Base-by-base conservation (phyloP, 2,329 filamentous ascomycete genomes). In the Xylariaceae sp. region DNA sequence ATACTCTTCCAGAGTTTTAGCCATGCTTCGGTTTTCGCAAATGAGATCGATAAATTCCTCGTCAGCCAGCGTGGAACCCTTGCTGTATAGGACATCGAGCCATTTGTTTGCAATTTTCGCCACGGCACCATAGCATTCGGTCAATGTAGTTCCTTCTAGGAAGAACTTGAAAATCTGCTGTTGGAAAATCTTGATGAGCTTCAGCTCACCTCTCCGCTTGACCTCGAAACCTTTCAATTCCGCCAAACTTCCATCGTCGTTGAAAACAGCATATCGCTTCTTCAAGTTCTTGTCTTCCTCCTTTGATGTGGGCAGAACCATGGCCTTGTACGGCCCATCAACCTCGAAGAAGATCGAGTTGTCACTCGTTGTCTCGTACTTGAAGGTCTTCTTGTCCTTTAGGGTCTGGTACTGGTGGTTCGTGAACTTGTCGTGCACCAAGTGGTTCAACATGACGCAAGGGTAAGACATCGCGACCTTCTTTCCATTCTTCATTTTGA, bases 331-430 rank as follows among this genome's bases (percentile, higher is more conserved):
- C 0, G 94, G 94, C 3, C 94, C 94, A 69, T 99, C 94, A 53
- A 99, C 94, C 75, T 99, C 94, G 77, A 99, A 99, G 78, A 99
- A 99, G 73, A 99, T 99, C 39, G 92, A 94, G 75, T 99, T 99
- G 71, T 99, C 94, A 77, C 93, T 97, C 73, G 96, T 90, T 0
- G 93, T 99, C 72, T 97, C 90, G 69, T 99, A 99, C 72, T 87
- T 89, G 81, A 94, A 92, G 0, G 85, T 90, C 61, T 83, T 81
- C 2, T 85, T 82, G 67, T 99, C 92, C 0, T 85, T 81, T 2
- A 99, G 80, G 0, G 90, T 93, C 77, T 99, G 92, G 72, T 99
- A 99, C 70, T 99, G 94, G 68, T 97, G 88, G 68, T 99, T 99
- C 30, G 94, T 99, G 74, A 97, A 99, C 66, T 88, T 88, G 59